phyloP scores from a whole-genome alignment of 1,139 yeast genomes.

The Saccharomyces hybrid region DNA sequence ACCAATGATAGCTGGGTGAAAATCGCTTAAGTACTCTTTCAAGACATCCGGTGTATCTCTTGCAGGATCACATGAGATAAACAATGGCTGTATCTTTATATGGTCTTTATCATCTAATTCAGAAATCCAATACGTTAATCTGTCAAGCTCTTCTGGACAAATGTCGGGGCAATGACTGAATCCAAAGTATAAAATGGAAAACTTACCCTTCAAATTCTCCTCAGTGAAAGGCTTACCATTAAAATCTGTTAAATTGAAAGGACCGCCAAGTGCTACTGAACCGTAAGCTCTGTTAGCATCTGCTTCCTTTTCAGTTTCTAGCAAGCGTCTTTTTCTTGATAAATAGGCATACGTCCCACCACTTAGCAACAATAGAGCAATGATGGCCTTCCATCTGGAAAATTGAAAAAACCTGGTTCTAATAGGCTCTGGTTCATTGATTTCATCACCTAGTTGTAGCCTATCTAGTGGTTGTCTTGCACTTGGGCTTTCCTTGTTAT shows the following conservation, averaged over 20 bases:
- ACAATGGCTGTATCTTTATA: slow-evolving; percentile 69
- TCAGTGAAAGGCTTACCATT: slow-evolving; percentile 70
- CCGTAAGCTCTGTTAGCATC: slow-evolving; percentile 83
- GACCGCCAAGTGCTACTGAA: slow-evolving; percentile 90
- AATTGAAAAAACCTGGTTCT: background rate
- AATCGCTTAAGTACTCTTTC: slow-evolving; percentile 71
- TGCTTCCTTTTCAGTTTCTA: slow-evolving; percentile 67
- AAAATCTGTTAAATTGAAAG: slow-evolving; percentile 64
- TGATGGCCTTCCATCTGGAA: slow-evolving; percentile 9
- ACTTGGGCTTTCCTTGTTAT: background rate
- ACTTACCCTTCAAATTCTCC: slow-evolving; percentile 65
- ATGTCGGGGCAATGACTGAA: slow-evolving; percentile 97
- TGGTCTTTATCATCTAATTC: slow-evolving; percentile 51
- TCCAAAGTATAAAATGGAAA: slow-evolving; percentile 82
- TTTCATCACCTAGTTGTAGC: background rate
- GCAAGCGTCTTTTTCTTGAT: slow-evolving; percentile 15
- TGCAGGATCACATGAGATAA: slow-evolving; percentile 94
- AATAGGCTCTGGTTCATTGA: background rate
- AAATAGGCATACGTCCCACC: slow-evolving; percentile 8
- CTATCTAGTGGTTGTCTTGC: background rate
- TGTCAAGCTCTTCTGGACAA: slow-evolving; percentile 95
- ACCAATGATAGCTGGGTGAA: slow-evolving; percentile 83
- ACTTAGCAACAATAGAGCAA: slow-evolving; percentile 1
- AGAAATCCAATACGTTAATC: slow-evolving; percentile 71
- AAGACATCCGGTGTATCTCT: slow-evolving; percentile 83